Evolutionary conservation across 1,284 basidiomycete species (phyloP), one percentile per base, ranked within the genome.

Genomic region (Leccinum subspadiceum): DNA sequence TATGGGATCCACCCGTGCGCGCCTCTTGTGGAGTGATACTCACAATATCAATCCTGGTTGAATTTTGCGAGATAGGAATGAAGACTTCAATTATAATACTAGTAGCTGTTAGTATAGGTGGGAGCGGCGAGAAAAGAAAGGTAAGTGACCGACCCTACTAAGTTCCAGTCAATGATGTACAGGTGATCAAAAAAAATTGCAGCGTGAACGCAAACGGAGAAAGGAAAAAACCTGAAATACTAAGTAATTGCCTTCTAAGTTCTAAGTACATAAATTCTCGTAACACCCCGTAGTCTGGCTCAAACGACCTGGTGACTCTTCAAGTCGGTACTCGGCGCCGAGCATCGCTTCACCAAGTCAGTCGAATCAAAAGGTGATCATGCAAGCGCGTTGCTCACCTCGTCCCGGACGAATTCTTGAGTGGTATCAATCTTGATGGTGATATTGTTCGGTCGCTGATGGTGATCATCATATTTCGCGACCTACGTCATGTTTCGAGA

Each of bases 401-500:
- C 71, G 41, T 75, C 73, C 8, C 64, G 70, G 2, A 66, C 54
- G 26, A 57, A 69, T 37, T 73, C 71, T 29, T 75, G 70, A 0
- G 74, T 74, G 1, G 74, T 75, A 33, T 73, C 73, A 4, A 72
- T 72, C 35, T 73, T 72, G 60, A 72, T 75, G 12, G 72, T 68
- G 44, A 75, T 73, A 13, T 75, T 75, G 48, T 75, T 75, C 3
- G 70, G 2, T 1, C 64, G 70, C 71, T 72, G 46, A 58, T 4
- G 46, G 37, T 3, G n/a, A 39, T 8, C 3, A 41, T 75, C 17
- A 70, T 56, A 22, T 48, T n/a, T 26, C 20, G 22, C 5, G 5
- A 7, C 20, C 12, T n/a, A 17, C 2, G 2, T 8, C 2, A 41
- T 15, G 12, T 20, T 4, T 13, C 1, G 5, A 6, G 10, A 15